Conservation (phyloP, 2,329 filamentous ascomycete genomes). For the Trichoderma breve region DNA sequence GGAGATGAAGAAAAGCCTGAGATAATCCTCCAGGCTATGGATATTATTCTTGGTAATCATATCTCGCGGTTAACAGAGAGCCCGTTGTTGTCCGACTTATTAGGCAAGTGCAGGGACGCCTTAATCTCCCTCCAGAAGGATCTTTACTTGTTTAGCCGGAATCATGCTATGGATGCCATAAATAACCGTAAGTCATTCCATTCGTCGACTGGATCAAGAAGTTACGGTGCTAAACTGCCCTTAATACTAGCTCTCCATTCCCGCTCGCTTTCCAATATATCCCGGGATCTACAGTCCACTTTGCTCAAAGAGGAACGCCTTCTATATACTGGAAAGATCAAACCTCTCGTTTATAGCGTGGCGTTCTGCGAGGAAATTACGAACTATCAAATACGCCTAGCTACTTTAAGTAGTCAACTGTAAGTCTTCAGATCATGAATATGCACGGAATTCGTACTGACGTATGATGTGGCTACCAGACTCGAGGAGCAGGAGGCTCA, state of each 20-base stretch:
- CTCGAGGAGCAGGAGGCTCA: neutral
- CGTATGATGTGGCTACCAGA: neutral
- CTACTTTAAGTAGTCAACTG: neutral
- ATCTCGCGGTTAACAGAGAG: no score
- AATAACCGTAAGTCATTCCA: neutral
- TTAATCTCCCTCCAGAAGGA: no score
- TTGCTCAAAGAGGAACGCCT: neutral
- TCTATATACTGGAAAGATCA: neutral
- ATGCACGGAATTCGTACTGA: neutral
- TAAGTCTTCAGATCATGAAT: neutral
- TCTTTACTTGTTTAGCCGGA: no score
- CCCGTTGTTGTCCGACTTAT: no score
- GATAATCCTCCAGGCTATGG: no score
- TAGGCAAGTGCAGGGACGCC: no score
- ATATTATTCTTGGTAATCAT: no score
- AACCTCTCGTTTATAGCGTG: neutral
- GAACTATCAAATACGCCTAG: neutral
- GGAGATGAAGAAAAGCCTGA: neutral
- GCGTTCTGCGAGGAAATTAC: neutral
- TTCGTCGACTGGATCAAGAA: rapidly evolving
- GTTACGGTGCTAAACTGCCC: neutral
- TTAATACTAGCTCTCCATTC: neutral
- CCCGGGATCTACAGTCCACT: neutral
- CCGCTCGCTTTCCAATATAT: neutral
- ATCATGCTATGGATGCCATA: no score